Base-by-base conservation (phyloP, 805 yeast species). In the Candida hispaniensis region DNA sequence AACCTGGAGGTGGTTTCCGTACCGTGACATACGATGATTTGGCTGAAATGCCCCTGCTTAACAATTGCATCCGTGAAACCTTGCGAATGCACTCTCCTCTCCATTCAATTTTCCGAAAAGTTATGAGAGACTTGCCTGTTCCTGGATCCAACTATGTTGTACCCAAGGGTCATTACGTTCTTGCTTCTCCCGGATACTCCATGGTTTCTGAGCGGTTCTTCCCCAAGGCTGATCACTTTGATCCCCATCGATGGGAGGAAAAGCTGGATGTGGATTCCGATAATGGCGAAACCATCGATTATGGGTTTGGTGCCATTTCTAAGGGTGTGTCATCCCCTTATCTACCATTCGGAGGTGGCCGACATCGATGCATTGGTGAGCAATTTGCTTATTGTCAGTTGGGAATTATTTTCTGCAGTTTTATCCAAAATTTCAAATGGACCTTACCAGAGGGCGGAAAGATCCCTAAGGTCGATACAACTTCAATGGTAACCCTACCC, bases 361-460 rank as follows among this genome's bases (percentile, higher is more conserved):
- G 98, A 69, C 98, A 91, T 60, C 79, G 98, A 65, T 91, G 98
- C 64, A 88, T 91, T 52, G 98, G 98, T 56, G 98, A 91, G 62
- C 97, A 88, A 57, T 91, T 91, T 63, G 98, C 98, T 15, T 82
- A 76, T 58, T 75, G 78, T 47, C 98, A 91, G 66, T 70, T 91
- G 46, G 94, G 94, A 32, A 75, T 91, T 32, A 66, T 91, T 42
- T 64, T 91, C 52, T 61, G 81, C 22, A 71, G 83, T 11, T 80
- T 66, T 55, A 68, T 88, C 19, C 79, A 76, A 58, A 74, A 78
- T 42, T 61, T 80, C 55, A 77, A 69, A 55, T 86, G 94, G 94
- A 66, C 67, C 22, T 65, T 73, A 40, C 71, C 77, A 32, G 60
- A 58, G 18, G 75, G 77, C 30, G 29, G 36, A 7, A 38, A 36